Evolutionary conservation across 768 basidiomycete genomes (phyloP).

Genomic region (Termitomyces sp.): DNA sequence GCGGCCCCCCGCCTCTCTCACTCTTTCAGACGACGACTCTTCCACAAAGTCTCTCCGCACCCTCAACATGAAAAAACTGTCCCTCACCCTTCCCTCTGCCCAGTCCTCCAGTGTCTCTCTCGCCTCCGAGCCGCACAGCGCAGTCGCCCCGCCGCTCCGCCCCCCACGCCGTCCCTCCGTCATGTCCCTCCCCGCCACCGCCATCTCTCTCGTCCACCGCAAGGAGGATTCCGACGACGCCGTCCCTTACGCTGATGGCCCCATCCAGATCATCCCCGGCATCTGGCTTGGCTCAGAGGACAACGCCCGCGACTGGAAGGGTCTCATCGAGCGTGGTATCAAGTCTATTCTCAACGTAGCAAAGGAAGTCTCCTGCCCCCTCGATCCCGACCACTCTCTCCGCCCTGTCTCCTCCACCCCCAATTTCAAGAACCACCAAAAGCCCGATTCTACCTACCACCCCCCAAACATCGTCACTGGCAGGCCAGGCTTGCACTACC

Average conservation of each 20-base stretch:
- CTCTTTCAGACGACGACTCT: constrained; percentile 46
- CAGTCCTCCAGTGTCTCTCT: constrained; percentile 45
- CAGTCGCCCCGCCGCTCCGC: no score
- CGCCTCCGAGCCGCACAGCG: no score
- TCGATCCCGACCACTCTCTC: constrained; percentile 46
- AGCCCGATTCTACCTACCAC: constrained; percentile 49
- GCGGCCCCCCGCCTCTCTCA: constrained; percentile 43
- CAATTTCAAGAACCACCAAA: constrained; percentile 40
- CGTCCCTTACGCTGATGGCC: constrained; percentile 75
- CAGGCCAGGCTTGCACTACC: constrained; percentile 78
- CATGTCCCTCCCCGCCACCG: constrained; percentile 57
- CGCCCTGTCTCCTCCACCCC: constrained; percentile 68
- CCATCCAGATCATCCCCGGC: constrained; percentile 77
- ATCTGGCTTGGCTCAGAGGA: constrained; percentile 92
- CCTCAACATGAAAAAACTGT: constrained; percentile 69
- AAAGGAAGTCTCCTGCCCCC: constrained; percentile 79
- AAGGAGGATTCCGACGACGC: constrained; percentile 58
- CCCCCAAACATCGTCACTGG: constrained; percentile 64
- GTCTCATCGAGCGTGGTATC: constrained; percentile 67
- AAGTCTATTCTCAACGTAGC: constrained; percentile 86
- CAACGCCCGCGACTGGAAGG: constrained; percentile 79
- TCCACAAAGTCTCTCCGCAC: constrained; percentile 37
- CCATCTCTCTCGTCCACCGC: constrained; percentile 52
- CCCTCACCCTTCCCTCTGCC: constrained; percentile 59
- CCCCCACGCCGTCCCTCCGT: constrained; percentile 60